phyloP scores from a whole-genome alignment of 331 rosid species.

The Malus hybrid region DNA sequence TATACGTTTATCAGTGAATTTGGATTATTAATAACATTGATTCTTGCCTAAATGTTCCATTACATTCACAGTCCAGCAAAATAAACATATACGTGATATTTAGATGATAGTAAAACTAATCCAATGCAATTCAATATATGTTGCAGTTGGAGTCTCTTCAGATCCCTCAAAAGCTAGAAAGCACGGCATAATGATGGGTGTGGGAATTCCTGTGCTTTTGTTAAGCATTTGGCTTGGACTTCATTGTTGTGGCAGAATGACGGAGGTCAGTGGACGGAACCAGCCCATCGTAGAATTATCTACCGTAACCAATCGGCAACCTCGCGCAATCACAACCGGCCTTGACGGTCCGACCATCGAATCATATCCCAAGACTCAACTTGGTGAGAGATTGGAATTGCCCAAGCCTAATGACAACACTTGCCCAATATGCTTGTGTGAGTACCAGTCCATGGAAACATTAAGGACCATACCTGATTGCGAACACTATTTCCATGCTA shows the following conservation, averaged over 20 bases:
- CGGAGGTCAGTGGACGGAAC: neutral
- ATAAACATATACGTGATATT: neutral
- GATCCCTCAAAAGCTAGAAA: slow-evolving; percentile 6
- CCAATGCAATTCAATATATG: neutral
- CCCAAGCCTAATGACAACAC: slow-evolving; percentile 33
- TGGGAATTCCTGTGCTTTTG: slow-evolving; percentile 41
- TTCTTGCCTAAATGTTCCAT: neutral
- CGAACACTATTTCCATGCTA: slow-evolving; percentile 25
- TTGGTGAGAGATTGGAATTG: slow-evolving; percentile 41
- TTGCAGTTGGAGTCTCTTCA: neutral
- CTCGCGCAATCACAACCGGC: slow-evolving; percentile 1
- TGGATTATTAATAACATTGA: neutral
- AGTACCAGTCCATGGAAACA: slow-evolving; percentile 18
- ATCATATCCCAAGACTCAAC: slow-evolving; percentile 34
- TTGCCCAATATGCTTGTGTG: slow-evolving; percentile 28
- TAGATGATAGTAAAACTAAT: neutral
- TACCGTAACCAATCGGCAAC: neutral
- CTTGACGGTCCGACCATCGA: slow-evolving; percentile 47
- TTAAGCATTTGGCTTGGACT: neutral
- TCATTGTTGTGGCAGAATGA: neutral
- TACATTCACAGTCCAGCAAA: neutral
- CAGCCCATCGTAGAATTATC: neutral
- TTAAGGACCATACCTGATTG: slow-evolving; percentile 28
- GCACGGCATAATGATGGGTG: slow-evolving; percentile 34
- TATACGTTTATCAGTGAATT: neutral